Conservation (phyloP, 108 stramenopile species). For the Skeletonema tropicum region DNA sequence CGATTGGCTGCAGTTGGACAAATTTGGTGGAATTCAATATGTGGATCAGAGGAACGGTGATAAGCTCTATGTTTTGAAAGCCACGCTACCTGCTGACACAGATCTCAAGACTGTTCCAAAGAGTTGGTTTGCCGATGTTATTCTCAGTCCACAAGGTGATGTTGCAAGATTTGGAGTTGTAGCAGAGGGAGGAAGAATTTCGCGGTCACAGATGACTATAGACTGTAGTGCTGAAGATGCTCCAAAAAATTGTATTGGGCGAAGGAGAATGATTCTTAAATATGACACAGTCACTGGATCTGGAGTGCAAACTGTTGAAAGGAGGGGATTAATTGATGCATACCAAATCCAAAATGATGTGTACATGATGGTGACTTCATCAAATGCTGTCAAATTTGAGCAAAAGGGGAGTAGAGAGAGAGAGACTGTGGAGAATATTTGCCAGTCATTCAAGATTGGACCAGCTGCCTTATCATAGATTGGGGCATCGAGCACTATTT, state of each 20-base stretch:
- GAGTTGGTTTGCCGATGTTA: conserved; percentile 55
- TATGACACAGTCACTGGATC: conserved; percentile 74
- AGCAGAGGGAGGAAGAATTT: conserved; percentile 64
- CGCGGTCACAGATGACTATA: conserved; percentile 46
- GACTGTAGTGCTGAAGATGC: conserved; percentile 42
- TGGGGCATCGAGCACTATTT: not conserved
- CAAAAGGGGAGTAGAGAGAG: conserved; percentile 66
- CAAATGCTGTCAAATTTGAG: conserved; percentile 77
- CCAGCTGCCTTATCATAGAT: conserved; percentile 5
- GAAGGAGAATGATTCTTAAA: conserved; percentile 64
- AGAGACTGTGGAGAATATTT: conserved; percentile 80
- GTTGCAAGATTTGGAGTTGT: conserved; percentile 62
- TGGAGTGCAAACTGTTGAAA: conserved; percentile 69
- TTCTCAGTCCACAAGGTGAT: conserved; percentile 67
- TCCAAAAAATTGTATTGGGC: conserved; percentile 29
- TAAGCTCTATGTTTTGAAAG: conserved; percentile 68
- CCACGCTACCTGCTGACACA: conserved; percentile 56
- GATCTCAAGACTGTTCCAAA: conserved; percentile 57
- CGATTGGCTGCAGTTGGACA: conserved; percentile 82
- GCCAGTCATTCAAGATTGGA: conserved; percentile 60
- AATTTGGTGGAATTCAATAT: conserved; percentile 66
- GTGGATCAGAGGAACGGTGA: conserved; percentile 86
- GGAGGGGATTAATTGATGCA: conserved; percentile 73
- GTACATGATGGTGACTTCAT: conserved; percentile 77
- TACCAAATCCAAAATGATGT: conserved; percentile 63